These are phyloP conservation scores for Dothistroma septosporum DNA, from an alignment of 2,329 filamentous ascomycete species.

Conservation along the genomic window DNA sequence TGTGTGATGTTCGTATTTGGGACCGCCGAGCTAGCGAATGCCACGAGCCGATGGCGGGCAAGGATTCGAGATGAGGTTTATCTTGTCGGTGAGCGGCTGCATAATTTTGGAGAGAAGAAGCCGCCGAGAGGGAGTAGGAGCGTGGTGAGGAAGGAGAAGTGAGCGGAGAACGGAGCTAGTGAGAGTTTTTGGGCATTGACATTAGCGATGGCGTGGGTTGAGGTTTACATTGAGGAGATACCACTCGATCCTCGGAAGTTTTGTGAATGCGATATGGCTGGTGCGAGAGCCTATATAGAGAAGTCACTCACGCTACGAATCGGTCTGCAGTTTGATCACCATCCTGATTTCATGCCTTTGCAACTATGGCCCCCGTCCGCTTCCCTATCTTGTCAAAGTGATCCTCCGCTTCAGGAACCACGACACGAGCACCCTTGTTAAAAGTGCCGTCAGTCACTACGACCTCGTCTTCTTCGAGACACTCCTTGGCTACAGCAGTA, in stretches of 20 bases:
- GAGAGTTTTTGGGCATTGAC: neutral
- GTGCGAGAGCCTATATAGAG: neutral
- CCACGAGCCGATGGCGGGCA: conserved; percentile 71
- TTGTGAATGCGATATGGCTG: neutral
- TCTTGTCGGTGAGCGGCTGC: conserved; percentile 85
- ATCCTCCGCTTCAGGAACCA: no score
- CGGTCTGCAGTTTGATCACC: neutral
- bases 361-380: no score
- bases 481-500: neutral
- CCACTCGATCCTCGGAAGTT: neutral
- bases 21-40: conserved; percentile 41
- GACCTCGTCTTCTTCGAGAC: neutral
- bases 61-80: conserved; percentile 93
- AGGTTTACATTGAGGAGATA: neutral
- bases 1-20: conserved; percentile 13
- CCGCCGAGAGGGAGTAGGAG: conserved; percentile 33
- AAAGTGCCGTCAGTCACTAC: no score
- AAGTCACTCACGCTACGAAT: neutral
- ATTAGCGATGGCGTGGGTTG: neutral
- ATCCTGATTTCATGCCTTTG: no score
- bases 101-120: conserved; percentile 75
- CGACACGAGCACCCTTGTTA: no score
- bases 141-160: conserved; percentile 30
- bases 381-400: no score
- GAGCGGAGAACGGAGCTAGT: conserved; percentile 1